Conservation (phyloP, 139 green algal species). For the Picochlorum sp. region DNA sequence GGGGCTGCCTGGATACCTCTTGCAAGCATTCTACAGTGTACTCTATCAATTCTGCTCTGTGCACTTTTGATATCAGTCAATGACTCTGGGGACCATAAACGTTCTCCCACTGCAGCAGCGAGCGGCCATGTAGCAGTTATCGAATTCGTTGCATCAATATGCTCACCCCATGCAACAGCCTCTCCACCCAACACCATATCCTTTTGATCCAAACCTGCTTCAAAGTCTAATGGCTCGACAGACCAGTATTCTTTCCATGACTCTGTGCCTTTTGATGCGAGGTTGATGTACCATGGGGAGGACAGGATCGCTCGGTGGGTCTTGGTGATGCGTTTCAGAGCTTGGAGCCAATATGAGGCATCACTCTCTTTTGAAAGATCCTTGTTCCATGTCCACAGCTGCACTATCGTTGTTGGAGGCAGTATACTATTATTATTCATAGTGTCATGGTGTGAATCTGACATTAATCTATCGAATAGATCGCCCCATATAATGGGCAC, state of each 20-base stretch:
- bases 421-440: not conserved
- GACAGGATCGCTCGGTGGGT: not conserved
- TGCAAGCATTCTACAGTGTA: not conserved
- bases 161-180: constrained; percentile 52
- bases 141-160: constrained; percentile 44
- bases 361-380: not conserved
- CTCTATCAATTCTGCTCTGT: not conserved
- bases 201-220: constrained; percentile 20
- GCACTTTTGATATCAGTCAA: not conserved
- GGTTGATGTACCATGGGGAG: not conserved
- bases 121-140: not conserved
- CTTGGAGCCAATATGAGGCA: not conserved
- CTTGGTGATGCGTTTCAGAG: not conserved
- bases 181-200: constrained; percentile 46
- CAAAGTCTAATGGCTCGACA: constrained; percentile 4
- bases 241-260: constrained; percentile 2
- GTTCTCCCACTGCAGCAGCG: constrained; percentile 47
- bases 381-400: not conserved
- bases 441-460: not conserved
- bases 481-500: not conserved
- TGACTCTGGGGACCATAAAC: constrained; percentile 35
- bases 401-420: not conserved
- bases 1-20: constrained; percentile 1
- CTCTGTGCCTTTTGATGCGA: not conserved
- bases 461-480: not conserved